A percentile compares a stretch with the other conserved stretches of the same genome.
Evolutionary conservation across 257 asterid species (phyloP).

Genomic region (Nicotiana knightiana): DNA sequence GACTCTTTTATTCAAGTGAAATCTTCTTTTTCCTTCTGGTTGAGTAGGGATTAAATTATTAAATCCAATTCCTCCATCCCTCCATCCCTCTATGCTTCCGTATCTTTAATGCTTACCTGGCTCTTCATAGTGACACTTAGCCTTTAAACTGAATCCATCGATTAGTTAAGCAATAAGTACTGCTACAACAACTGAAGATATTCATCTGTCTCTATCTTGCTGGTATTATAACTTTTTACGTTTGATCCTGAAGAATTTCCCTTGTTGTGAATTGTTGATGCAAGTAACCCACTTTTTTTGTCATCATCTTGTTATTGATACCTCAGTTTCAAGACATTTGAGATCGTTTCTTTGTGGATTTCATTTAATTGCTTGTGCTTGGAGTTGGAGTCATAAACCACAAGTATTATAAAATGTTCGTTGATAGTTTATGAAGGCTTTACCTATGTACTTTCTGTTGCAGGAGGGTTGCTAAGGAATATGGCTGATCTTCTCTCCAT

Average conservation of each 20-base stretch:
- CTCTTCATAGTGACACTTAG: not conserved
- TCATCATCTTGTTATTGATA: not conserved
- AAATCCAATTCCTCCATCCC: not conserved
- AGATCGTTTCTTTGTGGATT: not conserved
- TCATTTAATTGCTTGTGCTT: not conserved
- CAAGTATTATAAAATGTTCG: not conserved
- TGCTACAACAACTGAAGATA: not conserved
- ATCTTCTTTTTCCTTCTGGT: not conserved
- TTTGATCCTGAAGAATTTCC: not conserved
- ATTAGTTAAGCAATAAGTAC: not conserved
- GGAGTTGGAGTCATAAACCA: not conserved
- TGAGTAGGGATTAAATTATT: not conserved
- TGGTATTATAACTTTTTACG: not conserved
- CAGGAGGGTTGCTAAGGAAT: not conserved
- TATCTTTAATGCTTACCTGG: not conserved
- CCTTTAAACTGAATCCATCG: not conserved
- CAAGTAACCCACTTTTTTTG: not conserved
- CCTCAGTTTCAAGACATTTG: not conserved
- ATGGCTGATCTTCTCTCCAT: conserved; percentile 1
- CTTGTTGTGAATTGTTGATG: not conserved
- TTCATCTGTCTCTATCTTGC: not conserved
- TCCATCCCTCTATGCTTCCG: not conserved
- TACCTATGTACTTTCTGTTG: not conserved
- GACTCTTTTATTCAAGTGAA: not conserved
- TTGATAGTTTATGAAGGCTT: not conserved